Evolutionary conservation across 768 basidiomycete species (phyloP).

Genomic region (Cubamyces lactineus): DNA sequence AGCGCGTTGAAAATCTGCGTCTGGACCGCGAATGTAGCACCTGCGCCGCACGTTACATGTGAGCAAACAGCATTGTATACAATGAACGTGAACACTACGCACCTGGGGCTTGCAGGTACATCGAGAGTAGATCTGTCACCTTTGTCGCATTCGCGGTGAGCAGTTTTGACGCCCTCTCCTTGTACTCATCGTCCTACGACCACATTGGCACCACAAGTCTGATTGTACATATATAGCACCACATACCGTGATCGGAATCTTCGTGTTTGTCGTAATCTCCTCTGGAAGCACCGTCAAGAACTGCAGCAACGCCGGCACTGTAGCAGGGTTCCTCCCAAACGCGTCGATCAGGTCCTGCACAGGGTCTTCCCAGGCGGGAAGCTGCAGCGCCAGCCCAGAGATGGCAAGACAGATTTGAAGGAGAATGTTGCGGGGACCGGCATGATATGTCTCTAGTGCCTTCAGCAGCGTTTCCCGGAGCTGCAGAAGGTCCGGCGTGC

Average conservation of each 20-base stretch:
- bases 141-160: slow-evolving; percentile 69
- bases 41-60: slow-evolving; percentile 44
- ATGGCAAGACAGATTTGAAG: slow-evolving; percentile 90
- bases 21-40: slow-evolving; percentile 80
- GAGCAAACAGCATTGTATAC: not conserved
- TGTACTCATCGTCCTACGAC: slow-evolving; percentile 74
- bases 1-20: slow-evolving; percentile 83
- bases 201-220: not conserved
- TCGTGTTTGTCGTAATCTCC: slow-evolving; percentile 81
- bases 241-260: slow-evolving; percentile 87
- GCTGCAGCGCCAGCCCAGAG: slow-evolving; percentile 88
- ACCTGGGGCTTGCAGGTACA: slow-evolving; percentile 93
- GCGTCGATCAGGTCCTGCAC: slow-evolving; percentile 80
- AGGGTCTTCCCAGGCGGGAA: slow-evolving; percentile 82
- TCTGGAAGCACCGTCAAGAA: slow-evolving; percentile 92
- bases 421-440: slow-evolving; percentile 82
- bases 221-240: slow-evolving; percentile 5
- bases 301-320: slow-evolving; percentile 82
- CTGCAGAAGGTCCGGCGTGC: slow-evolving; percentile 67
- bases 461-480: slow-evolving; percentile 86
- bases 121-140: slow-evolving; percentile 75
- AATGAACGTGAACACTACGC: slow-evolving; percentile 32
- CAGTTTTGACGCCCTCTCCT: slow-evolving; percentile 59
- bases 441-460: slow-evolving; percentile 70
- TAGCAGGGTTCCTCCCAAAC: slow-evolving; percentile 83